A percentile compares a stretch with the other conserved stretches of the same genome.
Evolutionary conservation across 2,329 filamentous ascomycete genomes (phyloP).

Genomic region (Cladosporium cucumerinum): DNA sequence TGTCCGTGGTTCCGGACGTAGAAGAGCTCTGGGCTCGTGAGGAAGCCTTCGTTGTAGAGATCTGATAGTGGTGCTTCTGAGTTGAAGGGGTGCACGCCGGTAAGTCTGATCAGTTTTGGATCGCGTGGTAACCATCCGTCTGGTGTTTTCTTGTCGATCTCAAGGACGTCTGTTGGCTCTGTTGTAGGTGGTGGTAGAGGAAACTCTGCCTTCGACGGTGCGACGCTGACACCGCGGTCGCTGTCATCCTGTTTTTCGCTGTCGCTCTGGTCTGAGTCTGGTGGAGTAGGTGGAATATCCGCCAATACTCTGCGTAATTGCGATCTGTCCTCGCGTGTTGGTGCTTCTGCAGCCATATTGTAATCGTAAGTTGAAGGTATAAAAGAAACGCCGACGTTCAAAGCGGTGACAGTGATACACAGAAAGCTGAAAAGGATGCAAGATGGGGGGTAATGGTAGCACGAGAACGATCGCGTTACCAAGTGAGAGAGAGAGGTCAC

Average conservation of each 20-base stretch:
- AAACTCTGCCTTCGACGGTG: constrained; percentile 41
- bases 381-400: constrained; percentile 4
- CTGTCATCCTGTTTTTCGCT: constrained; percentile 27
- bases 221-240: constrained; percentile 58
- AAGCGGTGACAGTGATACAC: background rate
- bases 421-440: background rate
- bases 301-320: constrained; percentile 25
- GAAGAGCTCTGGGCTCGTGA: constrained; percentile 83
- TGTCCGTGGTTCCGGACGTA: constrained; percentile 89
- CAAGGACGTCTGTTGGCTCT: constrained; percentile 59
- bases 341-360: constrained; percentile 17
- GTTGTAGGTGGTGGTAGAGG: constrained; percentile 66
- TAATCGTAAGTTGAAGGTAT: background rate
- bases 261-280: constrained; percentile 34
- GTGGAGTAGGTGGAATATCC: constrained; percentile 36
- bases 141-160: constrained; percentile 78
- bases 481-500: background rate
- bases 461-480: background rate
- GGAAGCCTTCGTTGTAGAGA: constrained; percentile 75
- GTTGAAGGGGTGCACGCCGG: constrained; percentile 88
- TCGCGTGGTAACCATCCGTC: constrained; percentile 79
- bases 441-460: background rate
- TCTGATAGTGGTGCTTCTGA: constrained; percentile 77
- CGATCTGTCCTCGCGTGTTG: constrained; percentile 25
- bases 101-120: constrained; percentile 76